Base-by-base conservation (phyloP, 2,329 filamentous ascomycete genomes). In the Fusarium odoratissimum region DNA sequence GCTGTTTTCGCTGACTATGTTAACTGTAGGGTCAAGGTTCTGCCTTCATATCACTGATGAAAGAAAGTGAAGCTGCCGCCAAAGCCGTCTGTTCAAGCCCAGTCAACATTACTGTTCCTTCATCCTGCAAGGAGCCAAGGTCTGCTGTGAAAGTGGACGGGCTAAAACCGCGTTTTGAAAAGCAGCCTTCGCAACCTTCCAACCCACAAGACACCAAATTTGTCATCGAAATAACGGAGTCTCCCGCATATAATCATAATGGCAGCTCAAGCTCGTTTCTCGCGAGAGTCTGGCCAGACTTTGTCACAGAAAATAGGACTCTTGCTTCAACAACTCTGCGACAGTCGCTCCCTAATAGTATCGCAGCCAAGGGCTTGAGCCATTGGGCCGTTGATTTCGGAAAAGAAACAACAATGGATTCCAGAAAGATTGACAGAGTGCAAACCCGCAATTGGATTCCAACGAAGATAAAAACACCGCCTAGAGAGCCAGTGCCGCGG, bases 21-120 rank as follows among this genome's bases (percentile, higher is more conserved):
- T 25, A 3, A n/a, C 23, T 51, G 17, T 62, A 88, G 86, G 83
- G 85, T 46, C 80, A 86, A 52, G 80, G 83, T 31, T 82, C 83
- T 28, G 84, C 85, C 28, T 90, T 89, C 76, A 79, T 90, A 44
- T 85, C 85, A 17, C 80, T 90, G 30, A 83, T 87, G 23, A 81
- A 80, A 51, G 83, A 81, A 23, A 75, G 79, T 21, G 77, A 80
- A 8, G 83, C 81, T 17, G 86, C 84, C 17, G 63, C 71, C 6
- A 72, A 74, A 40, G 80, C 89, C n/a, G 66, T 87, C 41, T 72
- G 69, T 31, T 68, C 67, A 42, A 88, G 87, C 67, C 88, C 88
- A 3, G 77, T 89, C 45, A 80, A 80, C 35, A 89, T 86, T 72
- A 81, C 82, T 31, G 74, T 87, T 58, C 71, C 84, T 41, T 75